These are phyloP conservation scores for Phylloboletellus chloephorus DNA, from an alignment of 1,284 basidiomycete genomes.

Conservation along the genomic window DNA sequence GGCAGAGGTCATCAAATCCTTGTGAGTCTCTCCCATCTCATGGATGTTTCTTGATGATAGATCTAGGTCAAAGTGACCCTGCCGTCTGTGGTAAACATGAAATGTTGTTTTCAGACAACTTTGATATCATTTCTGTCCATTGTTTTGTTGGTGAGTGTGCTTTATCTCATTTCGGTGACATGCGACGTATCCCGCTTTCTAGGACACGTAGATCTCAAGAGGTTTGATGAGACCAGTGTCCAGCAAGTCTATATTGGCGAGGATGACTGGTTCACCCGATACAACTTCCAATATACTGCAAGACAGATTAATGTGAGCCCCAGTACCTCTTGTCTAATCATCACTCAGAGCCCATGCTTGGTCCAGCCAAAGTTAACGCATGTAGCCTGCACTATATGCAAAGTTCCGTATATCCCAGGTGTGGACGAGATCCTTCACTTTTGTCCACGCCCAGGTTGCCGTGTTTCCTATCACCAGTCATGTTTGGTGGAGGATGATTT, in stretches of 20 bases:
- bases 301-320: slow-evolving; percentile 32
- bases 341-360: background rate
- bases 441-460: slow-evolving; percentile 45
- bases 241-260: slow-evolving; percentile 34
- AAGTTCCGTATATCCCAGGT: slow-evolving; percentile 38
- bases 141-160: slow-evolving; percentile 38
- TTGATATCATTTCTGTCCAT: slow-evolving; percentile 38
- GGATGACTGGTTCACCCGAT: slow-evolving; percentile 40
- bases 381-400: slow-evolving; percentile 36
- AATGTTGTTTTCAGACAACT: slow-evolving; percentile 40
- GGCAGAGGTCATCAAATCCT: slow-evolving; percentile 36
- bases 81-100: slow-evolving; percentile 37
- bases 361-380: slow-evolving; percentile 34
- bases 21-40: slow-evolving; percentile 33
- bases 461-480: slow-evolving; percentile 38
- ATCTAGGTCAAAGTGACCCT: slow-evolving; percentile 30
- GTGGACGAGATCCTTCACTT: slow-evolving; percentile 39
- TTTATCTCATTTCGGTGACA: background rate
- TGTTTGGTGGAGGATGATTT: slow-evolving; percentile 37
- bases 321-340: background rate
- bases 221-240: slow-evolving; percentile 32
- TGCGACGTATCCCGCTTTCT: background rate
- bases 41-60: background rate
- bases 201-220: slow-evolving; percentile 28
- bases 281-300: slow-evolving; percentile 33